Evolutionary conservation across 2,329 filamentous ascomycete genomes (phyloP), one percentile per base, ranked within the genome.

Genomic region (Penicillium sp.): DNA sequence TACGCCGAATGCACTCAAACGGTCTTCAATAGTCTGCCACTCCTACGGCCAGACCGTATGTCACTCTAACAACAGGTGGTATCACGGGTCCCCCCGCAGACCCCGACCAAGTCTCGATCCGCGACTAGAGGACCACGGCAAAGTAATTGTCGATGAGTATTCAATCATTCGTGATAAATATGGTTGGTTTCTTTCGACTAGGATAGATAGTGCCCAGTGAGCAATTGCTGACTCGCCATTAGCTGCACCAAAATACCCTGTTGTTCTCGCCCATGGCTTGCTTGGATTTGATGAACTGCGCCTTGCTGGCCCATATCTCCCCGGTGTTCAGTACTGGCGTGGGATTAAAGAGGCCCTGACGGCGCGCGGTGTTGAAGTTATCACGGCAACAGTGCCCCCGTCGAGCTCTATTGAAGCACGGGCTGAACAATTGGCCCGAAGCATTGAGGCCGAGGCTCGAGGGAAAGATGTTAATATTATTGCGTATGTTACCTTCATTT

Each of bases 191-290:
- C 2, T 13, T 32, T 34, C 25, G 18, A 29, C 2, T 27, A 16
- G 41, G 32, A 34, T 13, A 1, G 15, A 21, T 21, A 21, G 18
- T 21, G 18, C 18, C 18, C 18, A 21, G 6, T 34, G 4, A n/a
- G 6, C 1, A 15, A 55, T 0, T 46, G 42, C 35, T 45, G 3
- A 34, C 3, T 25, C 4, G 10, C 45, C 3, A 23, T 39, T 21
- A 75, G 70, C 70, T 48, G 70, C 73, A 9, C 81, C 79, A 40
- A 81, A 82, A 65, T 68, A 86, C 62, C 82, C 83, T 2, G 80
- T 87, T 50, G 79, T 87, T 46, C 80, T 87, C 10, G 84, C 84
- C 5, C 84, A 87, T 70, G 84, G 84, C n/a, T 75, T 87, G 12
- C 72, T 87, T 21, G 84, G 84, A n/a, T 87, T 87, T 67, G 82